These are phyloP conservation scores for Alternaria brassicicola DNA, from an alignment of 2,329 filamentous ascomycete species.

Conservation along the genomic window DNA sequence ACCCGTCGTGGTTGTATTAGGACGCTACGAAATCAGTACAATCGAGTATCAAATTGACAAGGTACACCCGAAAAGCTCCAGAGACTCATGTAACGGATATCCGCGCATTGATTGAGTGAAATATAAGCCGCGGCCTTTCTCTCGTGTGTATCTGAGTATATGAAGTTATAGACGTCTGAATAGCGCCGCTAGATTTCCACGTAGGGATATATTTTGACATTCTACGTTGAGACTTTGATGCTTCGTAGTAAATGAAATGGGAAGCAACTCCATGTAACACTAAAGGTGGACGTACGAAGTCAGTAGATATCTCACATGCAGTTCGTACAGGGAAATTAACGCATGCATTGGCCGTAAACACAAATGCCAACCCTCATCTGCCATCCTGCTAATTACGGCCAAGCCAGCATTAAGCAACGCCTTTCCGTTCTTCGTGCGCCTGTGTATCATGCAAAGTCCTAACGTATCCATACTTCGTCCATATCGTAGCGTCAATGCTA, in stretches of 20 bases:
- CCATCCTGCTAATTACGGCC: not conserved
- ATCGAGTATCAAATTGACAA: not conserved
- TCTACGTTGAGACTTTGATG: not conserved
- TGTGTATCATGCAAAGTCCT: slow-evolving; percentile 5
- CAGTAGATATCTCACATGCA: no score
- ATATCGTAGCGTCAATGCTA: not conserved
- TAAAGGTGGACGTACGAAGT: no score
- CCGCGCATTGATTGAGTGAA: not conserved
- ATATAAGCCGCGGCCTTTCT: not conserved
- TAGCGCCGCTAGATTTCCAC: not conserved
- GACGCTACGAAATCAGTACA: not conserved
- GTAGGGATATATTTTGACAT: not conserved
- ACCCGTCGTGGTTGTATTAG: not conserved
- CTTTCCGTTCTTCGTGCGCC: not conserved
- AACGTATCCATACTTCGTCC: not conserved
- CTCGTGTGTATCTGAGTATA: not conserved
- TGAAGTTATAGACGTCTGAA: not conserved
- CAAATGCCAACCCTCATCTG: not conserved
- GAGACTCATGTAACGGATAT: not conserved
- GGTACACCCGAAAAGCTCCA: not conserved
- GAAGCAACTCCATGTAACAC: not conserved
- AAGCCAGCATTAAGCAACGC: not conserved
- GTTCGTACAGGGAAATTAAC: no score
- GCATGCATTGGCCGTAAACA: not conserved
- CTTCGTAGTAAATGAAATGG: not conserved